A percentile compares a stretch with the other conserved stretches of the same genome.
These are phyloP conservation scores for Botryotinia globosa DNA, from an alignment of 2,329 filamentous ascomycete genomes.

Conservation along the genomic window DNA sequence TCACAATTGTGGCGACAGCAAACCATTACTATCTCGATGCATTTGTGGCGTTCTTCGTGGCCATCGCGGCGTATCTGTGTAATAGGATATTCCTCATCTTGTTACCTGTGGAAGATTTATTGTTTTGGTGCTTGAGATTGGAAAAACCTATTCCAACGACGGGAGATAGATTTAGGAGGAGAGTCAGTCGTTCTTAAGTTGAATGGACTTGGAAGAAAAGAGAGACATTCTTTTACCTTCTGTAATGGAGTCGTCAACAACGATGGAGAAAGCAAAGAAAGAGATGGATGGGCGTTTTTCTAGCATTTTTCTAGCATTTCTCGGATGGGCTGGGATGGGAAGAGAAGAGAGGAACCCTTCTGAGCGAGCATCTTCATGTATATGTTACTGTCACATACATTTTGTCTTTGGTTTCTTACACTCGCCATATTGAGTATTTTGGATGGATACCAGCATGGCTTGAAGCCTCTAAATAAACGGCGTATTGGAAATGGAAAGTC, in stretches of 20 bases:
- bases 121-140: constrained; percentile 47
- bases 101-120: constrained; percentile 49
- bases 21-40: constrained; percentile 56
- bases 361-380: constrained; percentile 3
- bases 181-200: not conserved
- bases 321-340: not conserved
- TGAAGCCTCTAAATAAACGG: not conserved
- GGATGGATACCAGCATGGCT: constrained; percentile 16
- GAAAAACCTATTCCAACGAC: constrained; percentile 52
- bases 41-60: constrained; percentile 46
- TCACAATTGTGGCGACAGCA: constrained; percentile 52
- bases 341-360: not conserved
- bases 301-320: constrained; percentile 10
- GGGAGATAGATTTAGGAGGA: constrained; percentile 38
- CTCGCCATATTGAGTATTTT: not conserved
- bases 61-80: constrained; percentile 45
- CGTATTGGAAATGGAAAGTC: not conserved
- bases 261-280: not conserved
- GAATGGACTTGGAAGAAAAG: not conserved
- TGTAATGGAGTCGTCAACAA: not conserved
- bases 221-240: not conserved
- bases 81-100: constrained; percentile 51
- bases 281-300: not conserved
- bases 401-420: not conserved
- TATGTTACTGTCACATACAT: not conserved